Conservation (phyloP, 768 basidiomycete species). For the Rhodotorula paludigena region DNA sequence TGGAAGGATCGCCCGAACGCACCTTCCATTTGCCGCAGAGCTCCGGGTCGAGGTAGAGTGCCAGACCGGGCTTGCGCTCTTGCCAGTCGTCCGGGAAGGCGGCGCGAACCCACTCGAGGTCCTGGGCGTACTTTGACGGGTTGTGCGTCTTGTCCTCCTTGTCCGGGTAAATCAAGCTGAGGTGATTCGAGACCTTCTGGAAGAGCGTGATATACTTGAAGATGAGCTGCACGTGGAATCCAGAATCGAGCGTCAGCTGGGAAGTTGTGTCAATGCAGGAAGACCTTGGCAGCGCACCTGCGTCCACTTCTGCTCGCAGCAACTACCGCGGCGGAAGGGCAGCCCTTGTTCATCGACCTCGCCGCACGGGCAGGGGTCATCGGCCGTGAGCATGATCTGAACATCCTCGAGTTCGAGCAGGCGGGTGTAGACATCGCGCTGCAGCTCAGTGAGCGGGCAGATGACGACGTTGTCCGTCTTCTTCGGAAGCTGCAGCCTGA, state of each 20-base stretch:
- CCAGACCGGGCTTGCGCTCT: conserved; percentile 54
- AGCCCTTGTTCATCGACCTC: conserved; percentile 32
- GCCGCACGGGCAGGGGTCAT: conserved; percentile 67
- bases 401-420: conserved; percentile 55
- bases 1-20: conserved; percentile 35
- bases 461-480: conserved; percentile 91
- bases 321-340: conserved; percentile 58
- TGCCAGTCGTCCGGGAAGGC: conserved; percentile 57
- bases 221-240: conserved; percentile 48
- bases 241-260: not conserved
- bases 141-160: conserved; percentile 56
- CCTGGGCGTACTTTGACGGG: conserved; percentile 60
- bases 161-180: conserved; percentile 77
- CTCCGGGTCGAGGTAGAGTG: conserved; percentile 60
- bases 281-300: conserved; percentile 2
- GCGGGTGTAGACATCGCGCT: conserved; percentile 54
- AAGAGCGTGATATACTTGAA: conserved; percentile 75
- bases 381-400: conserved; percentile 65
- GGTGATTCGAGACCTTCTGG: conserved; percentile 82
- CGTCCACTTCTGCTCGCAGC: conserved; percentile 51
- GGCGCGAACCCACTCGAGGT: conserved; percentile 60
- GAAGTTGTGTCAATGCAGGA: not conserved
- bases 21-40: conserved; percentile 81
- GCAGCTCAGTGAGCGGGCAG: conserved; percentile 72
- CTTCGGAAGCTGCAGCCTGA: conserved; percentile 61